Base-by-base conservation (phyloP, 805 yeast genomes). In the Candida succiphila region DNA sequence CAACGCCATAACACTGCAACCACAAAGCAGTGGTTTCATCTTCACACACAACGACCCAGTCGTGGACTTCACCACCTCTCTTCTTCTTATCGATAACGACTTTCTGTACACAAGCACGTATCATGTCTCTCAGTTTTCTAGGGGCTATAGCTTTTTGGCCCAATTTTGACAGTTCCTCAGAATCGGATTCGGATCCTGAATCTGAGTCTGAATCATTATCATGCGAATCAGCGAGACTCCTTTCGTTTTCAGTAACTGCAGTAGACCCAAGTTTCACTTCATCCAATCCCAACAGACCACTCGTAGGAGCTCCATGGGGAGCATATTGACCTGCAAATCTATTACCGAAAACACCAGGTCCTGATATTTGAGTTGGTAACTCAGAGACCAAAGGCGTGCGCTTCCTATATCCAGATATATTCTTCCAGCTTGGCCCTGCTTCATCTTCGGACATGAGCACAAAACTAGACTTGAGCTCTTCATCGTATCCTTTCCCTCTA, bases 21-120 rank as follows among this genome's bases (percentile, higher is more conserved):
- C 83, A 67, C 28, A 67, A 61, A 36, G 58, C 56, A 13, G 75
- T 65, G 4, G 65, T 60, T 2, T 64, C 47, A 43, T 78, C 84
- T 48, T 80, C 89, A 5, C 84, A 69, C 5, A 79, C 63, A 17
- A 78, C 52, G 17, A 60, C 57, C 87, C 87, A 80, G 15, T 45
- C 40, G 26, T 40, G 39, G 20, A 34, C 45, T 7, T 54, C 54
- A 10, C 26, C n/a, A 1, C 15, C 19, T 2, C 33, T 15, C 4
- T 25, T 22, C 8, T 44, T 41, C 25, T 52, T 56, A 29, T 67
- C 69, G 27, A 68, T 42, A 35, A 58, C 66, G 32, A 64, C 60
- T 48, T 76, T 76, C 39, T 68, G 72, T 23, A 77, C 55, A 44
- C 79, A 73, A 8, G 83, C 67, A 40, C 78, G 65, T 28, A 79